Evolutionary conservation across 176 grass and related monocot species (phyloP).

Genomic region (Phoenix roebelenii): DNA sequence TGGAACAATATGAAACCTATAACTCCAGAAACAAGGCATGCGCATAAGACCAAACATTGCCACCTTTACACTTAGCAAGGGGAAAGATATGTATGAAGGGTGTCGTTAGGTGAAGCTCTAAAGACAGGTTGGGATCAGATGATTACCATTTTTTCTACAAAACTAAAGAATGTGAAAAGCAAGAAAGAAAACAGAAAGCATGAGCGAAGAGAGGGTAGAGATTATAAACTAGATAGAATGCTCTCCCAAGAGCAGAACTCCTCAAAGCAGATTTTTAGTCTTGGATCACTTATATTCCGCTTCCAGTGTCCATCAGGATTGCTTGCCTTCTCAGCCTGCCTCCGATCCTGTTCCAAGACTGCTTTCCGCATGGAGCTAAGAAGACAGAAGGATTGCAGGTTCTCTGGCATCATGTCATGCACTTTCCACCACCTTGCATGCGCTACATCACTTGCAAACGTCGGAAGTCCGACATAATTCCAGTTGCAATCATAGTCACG

Average conservation of each 20-base stretch:
- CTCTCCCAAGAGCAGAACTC: constrained; percentile 22
- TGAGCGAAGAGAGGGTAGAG: too few relatives aligned
- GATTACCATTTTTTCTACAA: too few relatives aligned
- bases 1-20: too few relatives aligned
- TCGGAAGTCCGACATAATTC: constrained; percentile 19
- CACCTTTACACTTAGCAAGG: too few relatives aligned
- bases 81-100: too few relatives aligned
- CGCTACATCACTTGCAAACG: constrained; percentile 32
- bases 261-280: constrained; percentile 19
- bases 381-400: constrained; percentile 38
- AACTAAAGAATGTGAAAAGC: too few relatives aligned
- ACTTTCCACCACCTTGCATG: constrained; percentile 43
- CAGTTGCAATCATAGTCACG: constrained; percentile 34
- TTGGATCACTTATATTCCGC: constrained; percentile 21
- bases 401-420: constrained; percentile 28
- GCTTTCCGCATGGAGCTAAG: constrained; percentile 29
- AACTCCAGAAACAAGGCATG: too few relatives aligned
- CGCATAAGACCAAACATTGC: too few relatives aligned
- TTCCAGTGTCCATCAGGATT: constrained; percentile 30
- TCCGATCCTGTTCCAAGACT: constrained; percentile 14
- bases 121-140: too few relatives aligned
- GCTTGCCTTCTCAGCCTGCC: constrained; percentile 28
- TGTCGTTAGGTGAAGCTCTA: too few relatives aligned
- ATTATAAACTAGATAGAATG: background rate
- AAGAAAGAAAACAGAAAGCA: too few relatives aligned